Evolutionary conservation across 2,329 filamentous ascomycete genomes (phyloP), one percentile per base, ranked within the genome.

Genomic region (Aspergillus sp.): DNA sequence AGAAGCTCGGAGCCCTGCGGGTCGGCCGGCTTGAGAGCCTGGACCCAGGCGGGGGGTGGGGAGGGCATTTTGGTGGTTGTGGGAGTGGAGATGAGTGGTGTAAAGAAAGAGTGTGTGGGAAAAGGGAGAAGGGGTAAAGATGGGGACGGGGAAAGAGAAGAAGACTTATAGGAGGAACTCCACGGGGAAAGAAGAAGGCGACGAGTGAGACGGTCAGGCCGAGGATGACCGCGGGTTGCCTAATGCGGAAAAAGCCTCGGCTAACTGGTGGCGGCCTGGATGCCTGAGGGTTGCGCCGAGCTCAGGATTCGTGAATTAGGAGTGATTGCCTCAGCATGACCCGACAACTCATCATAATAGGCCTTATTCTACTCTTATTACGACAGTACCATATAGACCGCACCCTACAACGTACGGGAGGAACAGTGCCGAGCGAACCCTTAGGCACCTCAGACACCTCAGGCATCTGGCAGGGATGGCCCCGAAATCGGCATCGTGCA

Each of bases 1-100:
- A 92, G 84, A 52, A 92, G 82, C 69, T 91, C 87, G 45, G 82
- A 81, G 63, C 90, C 89, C 67, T 91, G 88, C 5, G 87, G 86
- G 57, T 84, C 84, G 2, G 88, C 81, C 39, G 87, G 87, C 78
- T 83, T 86, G 65, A 90, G 79, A 65, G 84, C 81, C 74, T 87
- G 85, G 67, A 90, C 87, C 87, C 87, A 90, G 74, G 83, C 79
- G 45, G 85, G 85, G 65, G 81, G 75, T 61, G 77, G 72, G 62
- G 75, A 71, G 26, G 72, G 70, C 75, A 77, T 77, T 24, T 50
- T 46, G 51, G 42, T 39, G 10, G 18, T 42, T 29, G 26, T 29
- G 7, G 26, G 26, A 29, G 39, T 45, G 16, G 52, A 18, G 22
- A 31, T 29, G 26, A 32, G 39, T 10, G 52, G 39, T 26, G n/a